These are phyloP conservation scores for Sugiyamaella mastotermitis DNA, from an alignment of 805 yeast genomes.

Conservation along the genomic window DNA sequence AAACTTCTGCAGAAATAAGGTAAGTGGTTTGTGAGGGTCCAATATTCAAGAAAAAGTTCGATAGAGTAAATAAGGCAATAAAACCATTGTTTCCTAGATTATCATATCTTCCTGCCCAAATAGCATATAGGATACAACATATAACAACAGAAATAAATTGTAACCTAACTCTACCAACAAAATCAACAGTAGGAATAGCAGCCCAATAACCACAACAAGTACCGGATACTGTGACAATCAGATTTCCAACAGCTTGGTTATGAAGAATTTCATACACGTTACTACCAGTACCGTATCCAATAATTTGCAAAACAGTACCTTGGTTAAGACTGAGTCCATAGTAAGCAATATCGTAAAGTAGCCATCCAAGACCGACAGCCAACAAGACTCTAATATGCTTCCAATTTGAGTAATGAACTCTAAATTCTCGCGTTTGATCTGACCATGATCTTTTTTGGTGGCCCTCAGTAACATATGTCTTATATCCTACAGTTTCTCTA, in stretches of 20 bases:
- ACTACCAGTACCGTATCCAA: conserved; percentile 70
- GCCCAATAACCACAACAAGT: conserved; percentile 92
- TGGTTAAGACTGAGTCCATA: conserved; percentile 85
- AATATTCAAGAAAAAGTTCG: conserved; percentile 84
- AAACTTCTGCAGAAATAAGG: conserved; percentile 84
- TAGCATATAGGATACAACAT: conserved; percentile 67
- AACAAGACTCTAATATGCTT: conserved; percentile 73
- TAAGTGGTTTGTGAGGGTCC: conserved; percentile 94
- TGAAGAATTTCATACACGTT: conserved; percentile 67
- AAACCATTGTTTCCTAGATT: conserved; percentile 59
- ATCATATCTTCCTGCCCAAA: conserved; percentile 79
- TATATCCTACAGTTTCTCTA: no score
- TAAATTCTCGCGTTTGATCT: conserved; percentile 40
- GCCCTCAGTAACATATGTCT: conserved; percentile 1
- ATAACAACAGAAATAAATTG: conserved; percentile 71
- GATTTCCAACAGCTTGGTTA: conserved; percentile 84
- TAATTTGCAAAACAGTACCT: conserved; percentile 70
- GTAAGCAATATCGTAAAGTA: conserved; percentile 81
- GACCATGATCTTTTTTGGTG: neutral
- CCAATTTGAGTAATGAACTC: conserved; percentile 78
- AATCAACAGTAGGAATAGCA: conserved; percentile 73
- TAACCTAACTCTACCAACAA: conserved; percentile 76
- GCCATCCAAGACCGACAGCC: conserved; percentile 93
- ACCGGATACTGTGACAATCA: conserved; percentile 90
- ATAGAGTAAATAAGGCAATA: conserved; percentile 69